These are phyloP conservation scores for Psilocybe sp. DNA, from an alignment of 768 basidiomycete genomes.

Conservation along the genomic window DNA sequence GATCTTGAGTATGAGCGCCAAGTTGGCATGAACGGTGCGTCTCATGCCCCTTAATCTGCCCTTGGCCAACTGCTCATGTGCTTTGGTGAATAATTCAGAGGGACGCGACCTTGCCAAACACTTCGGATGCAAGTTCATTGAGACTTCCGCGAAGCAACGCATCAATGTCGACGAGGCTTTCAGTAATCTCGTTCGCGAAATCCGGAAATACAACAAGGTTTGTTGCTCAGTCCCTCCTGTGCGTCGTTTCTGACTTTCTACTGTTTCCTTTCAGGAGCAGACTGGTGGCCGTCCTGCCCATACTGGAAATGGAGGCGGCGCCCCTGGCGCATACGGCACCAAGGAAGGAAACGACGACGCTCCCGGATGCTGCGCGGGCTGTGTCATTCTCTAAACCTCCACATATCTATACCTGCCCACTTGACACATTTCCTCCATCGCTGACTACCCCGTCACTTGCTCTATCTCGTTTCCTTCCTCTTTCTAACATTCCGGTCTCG, in stretches of 20 bases:
- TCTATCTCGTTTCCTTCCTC: slow-evolving; percentile 22
- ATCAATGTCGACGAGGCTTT: slow-evolving; percentile 98
- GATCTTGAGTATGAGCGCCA: slow-evolving; percentile 96
- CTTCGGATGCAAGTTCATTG: slow-evolving; percentile 92
- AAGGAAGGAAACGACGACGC: slow-evolving; percentile 52
- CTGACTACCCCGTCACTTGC: slow-evolving; percentile 13
- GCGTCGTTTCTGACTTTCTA: slow-evolving; percentile 2
- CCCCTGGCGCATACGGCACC: slow-evolving; percentile 49
- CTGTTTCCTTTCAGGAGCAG: slow-evolving; percentile 51
- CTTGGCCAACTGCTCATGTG: not conserved
- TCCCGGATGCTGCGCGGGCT: slow-evolving; percentile 64
- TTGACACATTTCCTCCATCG: slow-evolving; percentile 11
- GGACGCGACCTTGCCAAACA: slow-evolving; percentile 95
- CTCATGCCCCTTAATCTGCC: not conserved
- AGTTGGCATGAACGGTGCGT: slow-evolving; percentile 88
- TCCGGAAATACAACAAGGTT: slow-evolving; percentile 92
- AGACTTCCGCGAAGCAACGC: slow-evolving; percentile 94
- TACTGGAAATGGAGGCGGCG: slow-evolving; percentile 37
- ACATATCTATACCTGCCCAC: slow-evolving; percentile 12
- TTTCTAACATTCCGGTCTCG: slow-evolving; percentile 10
- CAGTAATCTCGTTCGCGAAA: slow-evolving; percentile 88
- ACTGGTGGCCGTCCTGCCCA: slow-evolving; percentile 71
- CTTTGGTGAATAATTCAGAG: slow-evolving; percentile 50
- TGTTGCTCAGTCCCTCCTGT: slow-evolving; percentile 8
- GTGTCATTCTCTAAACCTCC: slow-evolving; percentile 52